phyloP scores from a whole-genome alignment of 2,329 filamentous ascomycete genomes.

The Ilyonectria mors-panacis region DNA sequence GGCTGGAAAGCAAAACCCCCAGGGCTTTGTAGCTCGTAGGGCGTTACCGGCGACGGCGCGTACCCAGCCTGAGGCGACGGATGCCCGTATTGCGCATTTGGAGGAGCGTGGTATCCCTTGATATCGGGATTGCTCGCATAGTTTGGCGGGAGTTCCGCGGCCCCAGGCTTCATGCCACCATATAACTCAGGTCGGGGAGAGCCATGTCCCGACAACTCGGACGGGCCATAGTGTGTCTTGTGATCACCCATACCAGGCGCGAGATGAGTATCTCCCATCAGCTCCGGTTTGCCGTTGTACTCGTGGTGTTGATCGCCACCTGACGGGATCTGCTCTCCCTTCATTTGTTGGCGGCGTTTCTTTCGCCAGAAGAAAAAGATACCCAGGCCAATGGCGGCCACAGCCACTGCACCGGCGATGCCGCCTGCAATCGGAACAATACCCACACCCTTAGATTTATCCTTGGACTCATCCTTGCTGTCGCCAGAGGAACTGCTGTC shows the following conservation, averaged over 20 bases:
- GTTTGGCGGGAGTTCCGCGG: conserved; percentile 43
- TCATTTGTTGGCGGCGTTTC: conserved; percentile 46
- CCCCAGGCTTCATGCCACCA: conserved; percentile 35
- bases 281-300: conserved; percentile 53
- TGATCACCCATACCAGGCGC: conserved; percentile 7
- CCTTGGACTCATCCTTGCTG: conserved; percentile 23
- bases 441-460: conserved; percentile 30
- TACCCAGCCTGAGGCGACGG: conserved; percentile 36
- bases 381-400: conserved; percentile 48
- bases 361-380: conserved; percentile 57
- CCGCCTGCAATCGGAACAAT: conserved; percentile 54
- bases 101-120: conserved; percentile 34
- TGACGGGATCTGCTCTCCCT: conserved; percentile 42
- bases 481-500: conserved; percentile 5
- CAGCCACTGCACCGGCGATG: conserved; percentile 47
- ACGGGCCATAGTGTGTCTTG: conserved; percentile 31
- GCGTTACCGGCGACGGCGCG: conserved; percentile 28
- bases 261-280: conserved; percentile 39
- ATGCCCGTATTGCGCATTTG: conserved; percentile 35
- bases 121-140: conserved; percentile 45
- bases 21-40: conserved; percentile 45
- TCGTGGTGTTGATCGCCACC: conserved; percentile 34
- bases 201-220: conserved; percentile 44
- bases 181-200: conserved; percentile 45
- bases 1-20: conserved; percentile 34